Evolutionary conservation across 495 filamentous ascomycete species (phyloP).

Genomic region (Penicillium robsamsonii): DNA sequence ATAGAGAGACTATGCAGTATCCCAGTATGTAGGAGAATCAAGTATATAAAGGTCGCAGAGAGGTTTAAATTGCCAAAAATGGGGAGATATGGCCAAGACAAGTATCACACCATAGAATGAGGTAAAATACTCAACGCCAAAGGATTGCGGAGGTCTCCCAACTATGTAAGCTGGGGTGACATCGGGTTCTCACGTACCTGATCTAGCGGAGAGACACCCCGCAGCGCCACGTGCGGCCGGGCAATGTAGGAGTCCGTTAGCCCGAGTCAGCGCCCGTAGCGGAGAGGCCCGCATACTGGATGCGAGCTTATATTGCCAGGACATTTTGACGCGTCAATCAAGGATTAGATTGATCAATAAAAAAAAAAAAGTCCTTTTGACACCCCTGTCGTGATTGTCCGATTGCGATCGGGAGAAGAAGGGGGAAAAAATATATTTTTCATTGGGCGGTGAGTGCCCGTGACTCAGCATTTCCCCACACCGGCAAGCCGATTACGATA

Average conservation of each 20-base stretch:
- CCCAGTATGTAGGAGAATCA: not conserved
- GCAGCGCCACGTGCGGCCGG: slow-evolving; percentile 27
- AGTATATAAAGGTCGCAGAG: not conserved
- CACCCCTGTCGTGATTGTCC: slow-evolving; percentile 2
- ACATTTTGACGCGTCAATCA: slow-evolving; percentile 24
- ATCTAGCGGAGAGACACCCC: slow-evolving; percentile 29
- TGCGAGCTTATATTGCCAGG: slow-evolving; percentile 39
- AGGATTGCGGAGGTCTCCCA: slow-evolving; percentile 1
- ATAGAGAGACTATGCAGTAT: not conserved
- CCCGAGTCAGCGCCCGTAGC: slow-evolving; percentile 33
- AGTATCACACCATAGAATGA: not conserved
- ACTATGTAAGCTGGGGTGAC: slow-evolving; percentile 25
- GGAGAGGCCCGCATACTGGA: slow-evolving; percentile 37
- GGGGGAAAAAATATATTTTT: slow-evolving; percentile 10
- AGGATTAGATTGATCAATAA: slow-evolving; percentile 5
- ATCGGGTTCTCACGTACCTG: slow-evolving; percentile 29
- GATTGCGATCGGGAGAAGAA: slow-evolving; percentile 8
- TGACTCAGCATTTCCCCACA: slow-evolving; percentile 28
- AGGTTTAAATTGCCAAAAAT: not conserved
- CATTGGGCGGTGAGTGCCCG: slow-evolving; percentile 27
- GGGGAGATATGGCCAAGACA: not conserved
- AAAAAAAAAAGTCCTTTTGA: not conserved
- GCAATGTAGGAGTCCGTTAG: slow-evolving; percentile 35
- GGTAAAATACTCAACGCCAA: not conserved
- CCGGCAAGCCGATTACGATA: slow-evolving; percentile 5